phyloP scores from a whole-genome alignment of 345 rosid genomes.

The Aquilaria yunnanensis region DNA sequence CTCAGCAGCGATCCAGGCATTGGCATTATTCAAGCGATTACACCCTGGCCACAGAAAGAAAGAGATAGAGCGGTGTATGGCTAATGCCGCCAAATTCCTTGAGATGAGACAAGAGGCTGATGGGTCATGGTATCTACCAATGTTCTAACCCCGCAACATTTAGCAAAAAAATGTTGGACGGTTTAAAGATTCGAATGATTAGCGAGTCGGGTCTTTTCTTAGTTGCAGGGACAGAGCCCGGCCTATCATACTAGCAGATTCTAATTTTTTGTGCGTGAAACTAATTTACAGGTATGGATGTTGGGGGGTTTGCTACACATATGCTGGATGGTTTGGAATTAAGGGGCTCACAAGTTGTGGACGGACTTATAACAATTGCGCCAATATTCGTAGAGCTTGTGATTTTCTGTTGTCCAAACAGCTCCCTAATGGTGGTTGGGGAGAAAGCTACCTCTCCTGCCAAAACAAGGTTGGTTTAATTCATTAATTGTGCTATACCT shows the following conservation, averaged over 20 bases:
- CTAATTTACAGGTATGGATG: constrained; percentile 50
- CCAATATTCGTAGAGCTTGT: constrained; percentile 43
- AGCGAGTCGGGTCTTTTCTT: too few relatives aligned
- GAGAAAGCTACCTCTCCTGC: constrained; percentile 67
- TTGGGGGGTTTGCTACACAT: constrained; percentile 15
- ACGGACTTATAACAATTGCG: constrained; percentile 26
- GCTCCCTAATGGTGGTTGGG: constrained; percentile 58
- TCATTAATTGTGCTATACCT: too few relatives aligned
- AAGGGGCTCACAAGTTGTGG: constrained; percentile 34
- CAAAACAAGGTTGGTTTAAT: constrained; percentile 33
- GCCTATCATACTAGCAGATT: too few relatives aligned
- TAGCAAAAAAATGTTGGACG: too few relatives aligned
- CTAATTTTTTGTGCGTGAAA: too few relatives aligned
- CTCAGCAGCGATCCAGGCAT: constrained; percentile 64
- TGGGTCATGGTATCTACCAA: constrained; percentile 53
- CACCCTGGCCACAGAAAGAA: constrained; percentile 27
- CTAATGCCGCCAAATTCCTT: constrained; percentile 42
- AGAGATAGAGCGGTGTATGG: constrained; percentile 35
- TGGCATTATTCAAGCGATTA: constrained; percentile 24
- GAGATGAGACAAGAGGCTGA: constrained; percentile 41
- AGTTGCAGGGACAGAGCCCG: too few relatives aligned
- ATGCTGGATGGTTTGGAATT: constrained; percentile 14
- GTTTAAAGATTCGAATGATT: too few relatives aligned
- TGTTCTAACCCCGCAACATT: too few relatives aligned
- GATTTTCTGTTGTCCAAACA: constrained; percentile 53